Conservation (phyloP, 2,329 filamentous ascomycete species). For the Pyrenophora tritici-repentis region DNA sequence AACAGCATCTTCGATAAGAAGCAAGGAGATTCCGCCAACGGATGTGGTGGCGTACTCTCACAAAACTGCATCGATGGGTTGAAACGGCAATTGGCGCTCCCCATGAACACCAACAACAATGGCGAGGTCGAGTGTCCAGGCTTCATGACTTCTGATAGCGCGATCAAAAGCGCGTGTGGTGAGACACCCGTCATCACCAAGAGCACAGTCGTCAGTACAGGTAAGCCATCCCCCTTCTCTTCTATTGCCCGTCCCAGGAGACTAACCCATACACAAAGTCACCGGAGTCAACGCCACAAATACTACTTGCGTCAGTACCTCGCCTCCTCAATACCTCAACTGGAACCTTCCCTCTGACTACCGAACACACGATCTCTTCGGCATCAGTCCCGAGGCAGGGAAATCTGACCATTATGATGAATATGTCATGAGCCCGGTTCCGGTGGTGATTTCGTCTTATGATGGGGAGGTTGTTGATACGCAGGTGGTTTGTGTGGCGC, state of each 20-base stretch:
- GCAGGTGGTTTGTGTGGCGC: neutral
- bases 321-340: neutral
- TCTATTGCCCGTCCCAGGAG: too few species aligned
- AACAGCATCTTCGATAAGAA: neutral
- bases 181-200: neutral
- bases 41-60: neutral
- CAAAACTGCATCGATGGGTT: neutral
- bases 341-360: neutral
- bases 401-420: neutral
- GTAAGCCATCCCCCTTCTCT: too few species aligned
- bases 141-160: neutral
- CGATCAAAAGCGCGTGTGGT: neutral
- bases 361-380: neutral
- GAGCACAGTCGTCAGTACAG: neutral
- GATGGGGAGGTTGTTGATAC: neutral
- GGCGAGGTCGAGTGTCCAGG: too few species aligned
- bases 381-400: neutral
- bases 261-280: neutral
- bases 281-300: neutral
- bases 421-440: neutral
- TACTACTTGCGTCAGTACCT: neutral
- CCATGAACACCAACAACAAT: neutral
- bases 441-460: neutral
- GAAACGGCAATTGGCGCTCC: neutral
- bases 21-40: neutral